These are phyloP conservation scores for Neoscytalidium dimidiatum DNA, from an alignment of 2,329 filamentous ascomycete genomes.

Conservation along the genomic window DNA sequence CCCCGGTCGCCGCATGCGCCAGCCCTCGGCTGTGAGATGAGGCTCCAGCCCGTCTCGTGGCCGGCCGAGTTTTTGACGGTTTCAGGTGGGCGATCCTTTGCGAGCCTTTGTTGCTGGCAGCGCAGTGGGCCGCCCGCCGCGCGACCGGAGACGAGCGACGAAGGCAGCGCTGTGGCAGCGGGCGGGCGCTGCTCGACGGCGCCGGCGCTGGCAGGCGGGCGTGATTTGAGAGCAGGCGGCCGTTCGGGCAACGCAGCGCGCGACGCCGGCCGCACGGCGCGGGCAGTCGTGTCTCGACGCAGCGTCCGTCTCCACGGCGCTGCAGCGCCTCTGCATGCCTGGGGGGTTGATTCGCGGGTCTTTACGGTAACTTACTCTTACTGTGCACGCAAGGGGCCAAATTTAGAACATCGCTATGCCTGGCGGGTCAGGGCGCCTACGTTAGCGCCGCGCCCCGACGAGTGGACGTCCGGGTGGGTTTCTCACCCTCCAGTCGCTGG, in stretches of 20 bases:
- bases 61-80: constrained; percentile 17
- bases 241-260: background rate
- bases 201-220: background rate
- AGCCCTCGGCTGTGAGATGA: constrained; percentile 15
- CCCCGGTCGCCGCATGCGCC: constrained; percentile 14
- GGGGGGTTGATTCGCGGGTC: constrained; percentile 9
- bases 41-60: constrained; percentile 15
- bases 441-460: background rate
- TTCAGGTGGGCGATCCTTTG: constrained; percentile 19
- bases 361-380: constrained; percentile 2
- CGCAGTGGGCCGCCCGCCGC: background rate
- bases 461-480: background rate
- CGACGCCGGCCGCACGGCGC: constrained; percentile 6
- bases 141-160: background rate
- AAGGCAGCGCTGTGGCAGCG: background rate
- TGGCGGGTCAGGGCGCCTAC: background rate
- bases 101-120: constrained; percentile 11
- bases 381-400: background rate
- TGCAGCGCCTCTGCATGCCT: constrained; percentile 17
- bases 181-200: background rate
- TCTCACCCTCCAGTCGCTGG: constrained; percentile 2
- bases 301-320: constrained; percentile 15
- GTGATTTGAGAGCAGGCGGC: constrained; percentile 4
- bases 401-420: background rate
- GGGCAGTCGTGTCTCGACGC: constrained; percentile 13